Evolutionary conservation across 495 filamentous ascomycete genomes (phyloP).

Genomic region (Lophiostoma macrostomum): DNA sequence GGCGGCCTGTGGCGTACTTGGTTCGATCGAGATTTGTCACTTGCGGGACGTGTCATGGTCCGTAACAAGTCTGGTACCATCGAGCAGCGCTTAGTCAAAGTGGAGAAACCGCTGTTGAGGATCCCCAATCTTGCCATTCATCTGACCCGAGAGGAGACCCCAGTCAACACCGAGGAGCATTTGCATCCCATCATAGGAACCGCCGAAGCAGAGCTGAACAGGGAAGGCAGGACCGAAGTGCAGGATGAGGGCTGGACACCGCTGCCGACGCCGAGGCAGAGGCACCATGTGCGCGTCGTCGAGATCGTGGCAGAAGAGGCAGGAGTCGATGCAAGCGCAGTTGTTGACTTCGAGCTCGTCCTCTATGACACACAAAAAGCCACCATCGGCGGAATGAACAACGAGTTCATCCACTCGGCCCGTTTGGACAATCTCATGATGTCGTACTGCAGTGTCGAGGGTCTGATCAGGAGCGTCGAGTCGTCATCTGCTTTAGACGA

Average conservation of each 20-base stretch:
- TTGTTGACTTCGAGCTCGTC: conserved; percentile 93
- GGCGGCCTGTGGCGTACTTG: conserved; percentile 80
- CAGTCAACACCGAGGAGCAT: conserved; percentile 93
- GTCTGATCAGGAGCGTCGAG: conserved; percentile 77
- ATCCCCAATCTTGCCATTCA: conserved; percentile 94
- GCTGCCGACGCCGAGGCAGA: conserved; percentile 70
- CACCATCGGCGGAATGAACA: conserved; percentile 81
- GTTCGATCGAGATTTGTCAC: conserved; percentile 93
- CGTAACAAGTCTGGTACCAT: conserved; percentile 70
- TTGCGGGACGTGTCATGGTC: conserved; percentile 86
- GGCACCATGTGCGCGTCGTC: conserved; percentile 85
- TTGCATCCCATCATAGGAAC: conserved; percentile 90
- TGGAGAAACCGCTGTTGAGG: conserved; percentile 84
- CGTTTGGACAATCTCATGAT: conserved; percentile 93
- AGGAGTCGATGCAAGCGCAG: conserved; percentile 61
- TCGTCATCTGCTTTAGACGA: conserved; percentile 59
- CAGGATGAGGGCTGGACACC: conserved; percentile 47
- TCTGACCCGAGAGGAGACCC: conserved; percentile 72
- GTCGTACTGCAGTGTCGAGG: conserved; percentile 82
- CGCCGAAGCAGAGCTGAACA: conserved; percentile 81
- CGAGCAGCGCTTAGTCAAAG: conserved; percentile 80
- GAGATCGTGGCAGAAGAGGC: conserved; percentile 81
- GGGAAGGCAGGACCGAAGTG: conserved; percentile 52
- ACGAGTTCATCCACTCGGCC: conserved; percentile 91
- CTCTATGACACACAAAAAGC: conserved; percentile 93